Base-by-base conservation (phyloP, 2,329 filamentous ascomycete genomes). In the Triangularia verruculosa region DNA sequence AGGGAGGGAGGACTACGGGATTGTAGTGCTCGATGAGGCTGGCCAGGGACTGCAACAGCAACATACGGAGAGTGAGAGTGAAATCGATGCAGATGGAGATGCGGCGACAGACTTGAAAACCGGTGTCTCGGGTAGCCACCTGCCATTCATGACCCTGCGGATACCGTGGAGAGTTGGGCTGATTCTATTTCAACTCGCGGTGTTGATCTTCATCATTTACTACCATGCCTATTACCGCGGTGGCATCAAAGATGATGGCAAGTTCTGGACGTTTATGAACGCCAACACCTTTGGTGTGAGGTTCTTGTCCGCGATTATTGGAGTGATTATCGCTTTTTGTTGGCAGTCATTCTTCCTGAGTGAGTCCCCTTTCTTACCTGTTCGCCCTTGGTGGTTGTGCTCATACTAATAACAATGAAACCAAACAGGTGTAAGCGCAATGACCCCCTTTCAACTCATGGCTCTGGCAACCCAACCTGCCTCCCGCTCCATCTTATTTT, bases 401-500 rank as follows among this genome's bases (percentile, higher is more conserved):
- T n/a, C n/a, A n/a, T 27, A 54, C 15, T 54, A 12, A 64, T 63
- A 59, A 65, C 57, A 22, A 56, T 59, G 15, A 6, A 25, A 59
- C n/a, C 32, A 11, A 59, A 22, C 57, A 83, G 81, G 79, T 59
- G 75, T 82, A 54, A 77, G 80, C 8, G 77, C 78, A 59, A 74
- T 81, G 39, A 76, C 75, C 13, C 81, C 81, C 1, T 82, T 79
- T 66, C 74, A 76, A 22, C 72, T 78, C 51, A 78, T 83, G 67
- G 68, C 72, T 2, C 54, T 68, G 1, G 73, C 70, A 3, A 73
- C 77, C 51, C 75, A 75, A 64, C 70, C 72, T 1, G 72, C 77
- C 8, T 70, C 71, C 22, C 73, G 75, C 12, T 78, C 78, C 4
- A 76, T 82, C 15, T 71, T 80, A 7, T 68, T 80, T 15, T 76